These are phyloP conservation scores for Diaporthe ilicicola DNA, from an alignment of 2,329 filamentous ascomycete species.

Conservation along the genomic window DNA sequence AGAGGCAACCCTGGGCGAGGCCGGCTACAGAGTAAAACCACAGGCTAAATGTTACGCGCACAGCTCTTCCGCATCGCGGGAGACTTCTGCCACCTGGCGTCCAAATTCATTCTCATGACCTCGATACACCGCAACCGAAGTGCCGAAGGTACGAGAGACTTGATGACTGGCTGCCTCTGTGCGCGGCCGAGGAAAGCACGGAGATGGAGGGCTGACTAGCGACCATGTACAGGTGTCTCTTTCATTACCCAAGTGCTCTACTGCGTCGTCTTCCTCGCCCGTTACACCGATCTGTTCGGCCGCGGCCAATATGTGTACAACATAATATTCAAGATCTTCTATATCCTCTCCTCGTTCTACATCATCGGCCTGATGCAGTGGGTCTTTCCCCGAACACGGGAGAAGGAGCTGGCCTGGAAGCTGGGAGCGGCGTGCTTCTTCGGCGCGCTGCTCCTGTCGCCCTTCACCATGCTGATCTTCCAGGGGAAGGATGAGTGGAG, in stretches of 20 bases:
- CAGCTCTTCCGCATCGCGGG: constrained; percentile 79
- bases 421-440: constrained; percentile 75
- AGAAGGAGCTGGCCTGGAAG: constrained; percentile 94
- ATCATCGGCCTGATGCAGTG: constrained; percentile 89
- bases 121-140: constrained; percentile 89
- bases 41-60: constrained; percentile 10
- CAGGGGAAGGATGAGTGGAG: constrained; percentile 54
- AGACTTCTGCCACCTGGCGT: constrained; percentile 84
- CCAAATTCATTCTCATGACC: constrained; percentile 90
- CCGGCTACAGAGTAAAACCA: not conserved
- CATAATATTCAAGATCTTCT: constrained; percentile 87
- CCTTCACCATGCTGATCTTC: constrained; percentile 77
- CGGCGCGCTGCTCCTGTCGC: constrained; percentile 73
- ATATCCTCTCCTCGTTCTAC: constrained; percentile 84
- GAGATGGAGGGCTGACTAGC: constrained; percentile 32
- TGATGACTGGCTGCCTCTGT: not conserved
- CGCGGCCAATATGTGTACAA: constrained; percentile 69
- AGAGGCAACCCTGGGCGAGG: not conserved
- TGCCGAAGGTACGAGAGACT: constrained; percentile 71
- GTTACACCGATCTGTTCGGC: constrained; percentile 84
- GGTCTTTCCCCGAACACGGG: constrained; percentile 85
- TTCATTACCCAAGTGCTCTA: constrained; percentile 93
- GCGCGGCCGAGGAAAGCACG: not conserved
- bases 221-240: constrained; percentile 73
- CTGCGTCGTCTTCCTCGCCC: constrained; percentile 82